Conservation (phyloP, 1,284 basidiomycete species). For the Ceratobasidium sp. region DNA sequence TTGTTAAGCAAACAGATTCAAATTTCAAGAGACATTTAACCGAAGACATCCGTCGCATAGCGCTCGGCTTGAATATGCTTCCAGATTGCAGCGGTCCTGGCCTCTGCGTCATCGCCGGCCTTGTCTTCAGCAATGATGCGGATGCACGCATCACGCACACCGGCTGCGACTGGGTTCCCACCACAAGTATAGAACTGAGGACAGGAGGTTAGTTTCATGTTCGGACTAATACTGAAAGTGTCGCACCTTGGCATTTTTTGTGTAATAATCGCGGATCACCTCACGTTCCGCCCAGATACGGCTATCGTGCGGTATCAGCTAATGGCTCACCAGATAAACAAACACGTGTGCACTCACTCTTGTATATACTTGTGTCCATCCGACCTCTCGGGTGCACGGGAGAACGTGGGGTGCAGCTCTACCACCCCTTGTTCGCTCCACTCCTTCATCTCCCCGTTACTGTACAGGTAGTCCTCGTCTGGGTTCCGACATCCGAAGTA, state of each 20-base stretch:
- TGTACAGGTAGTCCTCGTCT: constrained; percentile 63
- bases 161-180: constrained; percentile 12
- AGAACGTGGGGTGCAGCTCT: constrained; percentile 67
- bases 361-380: constrained; percentile 66
- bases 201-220: background rate
- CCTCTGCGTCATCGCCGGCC: background rate
- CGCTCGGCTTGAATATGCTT: constrained; percentile 37
- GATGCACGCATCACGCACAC: constrained; percentile 31
- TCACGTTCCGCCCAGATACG: constrained; percentile 44
- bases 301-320: background rate
- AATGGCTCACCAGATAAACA: constrained; percentile 1
- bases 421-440: constrained; percentile 64
- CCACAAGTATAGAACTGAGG: constrained; percentile 43
- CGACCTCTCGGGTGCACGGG: constrained; percentile 58
- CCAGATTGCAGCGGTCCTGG: constrained; percentile 11
- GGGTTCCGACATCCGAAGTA: constrained; percentile 67
- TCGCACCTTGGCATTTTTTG: constrained; percentile 19
- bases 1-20: too few relatives aligned
- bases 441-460: constrained; percentile 61
- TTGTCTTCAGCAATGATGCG: constrained; percentile 35
- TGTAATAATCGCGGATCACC: constrained; percentile 14
- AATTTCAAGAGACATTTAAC: background rate
- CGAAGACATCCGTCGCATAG: constrained; percentile 45
- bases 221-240: background rate
- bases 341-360: constrained; percentile 58